Conservation (phyloP, 768 basidiomycete species). For the Russula compacta region DNA sequence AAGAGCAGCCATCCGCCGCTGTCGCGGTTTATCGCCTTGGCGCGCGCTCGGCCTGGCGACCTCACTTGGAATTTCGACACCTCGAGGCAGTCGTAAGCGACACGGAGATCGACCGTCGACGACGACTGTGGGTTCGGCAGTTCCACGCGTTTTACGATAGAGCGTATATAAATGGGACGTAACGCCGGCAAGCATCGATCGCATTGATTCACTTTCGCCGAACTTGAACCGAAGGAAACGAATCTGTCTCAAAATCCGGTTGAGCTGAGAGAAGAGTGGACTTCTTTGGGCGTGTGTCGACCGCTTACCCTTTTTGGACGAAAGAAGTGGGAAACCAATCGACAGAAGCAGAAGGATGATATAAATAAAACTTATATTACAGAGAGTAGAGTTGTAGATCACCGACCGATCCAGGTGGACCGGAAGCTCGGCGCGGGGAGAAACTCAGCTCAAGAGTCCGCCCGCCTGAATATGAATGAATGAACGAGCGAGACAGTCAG, state of each 20-base stretch:
- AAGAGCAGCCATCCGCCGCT: too few species aligned
- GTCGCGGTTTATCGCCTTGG: too few species aligned
- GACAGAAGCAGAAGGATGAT: neutral
- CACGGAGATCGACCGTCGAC: neutral
- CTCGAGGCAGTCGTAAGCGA: neutral
- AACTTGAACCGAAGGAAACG: neutral
- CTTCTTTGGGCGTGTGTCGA: neutral
- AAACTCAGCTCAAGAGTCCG: constrained; percentile 19
- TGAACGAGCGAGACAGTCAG: neutral
- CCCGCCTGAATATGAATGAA: neutral
- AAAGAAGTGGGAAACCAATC: constrained; percentile 1
- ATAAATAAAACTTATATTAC: neutral
- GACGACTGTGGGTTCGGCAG: neutral
- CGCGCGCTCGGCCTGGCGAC: neutral
- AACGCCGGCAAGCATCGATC: neutral
- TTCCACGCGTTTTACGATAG: neutral
- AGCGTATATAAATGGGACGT: too few species aligned
- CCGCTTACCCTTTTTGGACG: neutral
- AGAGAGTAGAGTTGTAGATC: neutral
- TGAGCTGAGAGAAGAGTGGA: neutral
- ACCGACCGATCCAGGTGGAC: neutral
- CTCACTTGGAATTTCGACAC: neutral
- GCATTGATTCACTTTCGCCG: neutral
- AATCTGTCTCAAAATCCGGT: neutral
- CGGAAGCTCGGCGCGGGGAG: neutral